Evolutionary conservation across 345 rosid species (phyloP).

Genomic region (Hibiscus tridactylites): DNA sequence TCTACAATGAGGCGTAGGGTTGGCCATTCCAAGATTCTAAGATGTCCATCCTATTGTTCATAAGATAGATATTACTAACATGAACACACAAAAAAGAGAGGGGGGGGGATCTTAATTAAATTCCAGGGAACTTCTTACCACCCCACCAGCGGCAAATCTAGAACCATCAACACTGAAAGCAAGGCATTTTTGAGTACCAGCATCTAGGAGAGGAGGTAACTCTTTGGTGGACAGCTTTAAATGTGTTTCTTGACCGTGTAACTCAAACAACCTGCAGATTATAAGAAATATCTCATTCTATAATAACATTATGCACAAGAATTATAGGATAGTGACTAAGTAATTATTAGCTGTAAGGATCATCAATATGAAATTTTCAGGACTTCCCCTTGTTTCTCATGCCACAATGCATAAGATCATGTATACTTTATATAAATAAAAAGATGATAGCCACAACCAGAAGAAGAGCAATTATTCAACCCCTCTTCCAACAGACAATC

Average conservation of each 20-base stretch:
- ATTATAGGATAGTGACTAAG: not conserved
- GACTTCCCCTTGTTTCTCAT: not conserved
- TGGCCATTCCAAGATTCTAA: constrained; percentile 89
- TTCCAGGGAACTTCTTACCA: constrained; percentile 41
- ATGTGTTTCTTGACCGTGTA: constrained; percentile 38
- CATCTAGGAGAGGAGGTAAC: constrained; percentile 51
- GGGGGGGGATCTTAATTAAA: not conserved
- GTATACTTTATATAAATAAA: not conserved
- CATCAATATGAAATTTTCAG: not conserved
- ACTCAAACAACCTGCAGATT: constrained; percentile 62
- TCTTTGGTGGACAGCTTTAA: constrained; percentile 47
- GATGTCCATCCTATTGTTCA: constrained; percentile 69
- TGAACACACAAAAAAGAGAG: not conserved
- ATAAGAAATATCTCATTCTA: constrained; percentile 7
- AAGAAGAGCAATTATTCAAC: not conserved
- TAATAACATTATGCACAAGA: not conserved
- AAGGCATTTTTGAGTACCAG: constrained; percentile 71
- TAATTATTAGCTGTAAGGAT: not conserved
- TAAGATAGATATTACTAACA: not conserved
- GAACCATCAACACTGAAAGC: constrained; percentile 90
- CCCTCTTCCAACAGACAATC: not conserved
- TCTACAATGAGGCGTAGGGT: constrained; percentile 56
- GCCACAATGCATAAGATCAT: not conserved
- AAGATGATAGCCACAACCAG: not conserved
- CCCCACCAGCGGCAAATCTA: constrained; percentile 75